Evolutionary conservation across 2,329 filamentous ascomycete genomes (phyloP), one percentile per base, ranked within the genome.

Genomic region (Ceratocystiopsis sp.): DNA sequence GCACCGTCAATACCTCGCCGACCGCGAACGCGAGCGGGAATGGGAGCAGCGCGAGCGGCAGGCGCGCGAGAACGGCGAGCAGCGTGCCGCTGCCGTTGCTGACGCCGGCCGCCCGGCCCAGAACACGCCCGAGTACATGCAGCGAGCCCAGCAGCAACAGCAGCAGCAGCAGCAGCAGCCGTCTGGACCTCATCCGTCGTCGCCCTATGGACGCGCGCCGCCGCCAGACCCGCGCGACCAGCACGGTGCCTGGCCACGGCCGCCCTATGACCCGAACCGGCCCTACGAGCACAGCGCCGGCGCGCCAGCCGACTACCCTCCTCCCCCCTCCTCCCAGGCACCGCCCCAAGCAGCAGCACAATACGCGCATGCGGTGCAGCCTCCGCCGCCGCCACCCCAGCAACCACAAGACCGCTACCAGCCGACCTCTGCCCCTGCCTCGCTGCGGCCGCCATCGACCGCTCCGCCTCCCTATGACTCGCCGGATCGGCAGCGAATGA

Each of bases 401-500:
- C 55, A 57, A 8, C 57, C 58, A 4, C 53, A 52, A 11, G 64
- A 68, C 7, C 62, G 63, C 19, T 65, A 62, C 41, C 58, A 61
- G 5, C 55, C 56, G 3, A 49, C 53, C 3, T 35, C 39, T 16
- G 29, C 43, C 12, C 59, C 56, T 15, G 51, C 52, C 2, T 49
- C 53, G 13, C 58, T 59, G 17, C 64, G 64, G n/a, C 38, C 41
- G 16, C 18, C 37, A 2, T 33, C 45, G 6, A 55, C 60, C 19
- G 60, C 52, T 9, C 46, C 57, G 15, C 43, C 53, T 18, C 48
- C 60, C 36, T 71, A 65, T 48, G 67, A 72, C 17, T 69, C 68
- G 10, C 66, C 68, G 4, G 70, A 73, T 11, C 63, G 65, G n/a
- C 62, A 63, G 18, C 61, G 65, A 55, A 59, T 33, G 57, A 61